Percentiles rank a stretch among this genome's conserved stretches.
These are phyloP conservation scores for Nasturtium officinale DNA, from an alignment of 345 rosid species.

Conservation along the genomic window DNA sequence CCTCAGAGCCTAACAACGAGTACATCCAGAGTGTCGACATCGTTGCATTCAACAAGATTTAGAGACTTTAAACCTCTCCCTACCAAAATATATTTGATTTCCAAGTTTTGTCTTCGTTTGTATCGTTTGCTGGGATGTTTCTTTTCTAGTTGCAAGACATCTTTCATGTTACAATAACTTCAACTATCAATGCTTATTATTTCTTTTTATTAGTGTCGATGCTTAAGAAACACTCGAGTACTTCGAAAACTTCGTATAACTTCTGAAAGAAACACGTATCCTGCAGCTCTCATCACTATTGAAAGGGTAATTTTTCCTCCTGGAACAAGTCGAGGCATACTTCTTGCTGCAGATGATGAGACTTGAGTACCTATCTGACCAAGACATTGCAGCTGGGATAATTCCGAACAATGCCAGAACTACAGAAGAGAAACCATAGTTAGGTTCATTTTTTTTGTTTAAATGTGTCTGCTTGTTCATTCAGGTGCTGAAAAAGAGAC, in stretches of 20 bases:
- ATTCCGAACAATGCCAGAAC: constrained; percentile 81
- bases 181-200: not conserved
- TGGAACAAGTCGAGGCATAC: constrained; percentile 57
- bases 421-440: constrained; percentile 27
- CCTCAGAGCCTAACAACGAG: constrained; percentile 76
- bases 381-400: constrained; percentile 91
- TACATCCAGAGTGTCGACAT: constrained; percentile 92
- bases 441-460: not conserved
- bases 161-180: constrained; percentile 26
- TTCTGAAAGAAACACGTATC: constrained; percentile 64
- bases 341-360: constrained; percentile 42
- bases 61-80: constrained; percentile 34
- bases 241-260: constrained; percentile 30
- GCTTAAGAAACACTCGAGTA: not conserved
- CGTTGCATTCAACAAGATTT: constrained; percentile 94
- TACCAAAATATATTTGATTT: constrained; percentile 13
- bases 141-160: constrained; percentile 25
- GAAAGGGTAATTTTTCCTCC: constrained; percentile 74
- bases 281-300: constrained; percentile 63
- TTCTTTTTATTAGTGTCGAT: not conserved
- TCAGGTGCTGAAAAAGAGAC: constrained; percentile 2
- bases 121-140: constrained; percentile 11
- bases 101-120: constrained; percentile 23
- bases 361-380: constrained; percentile 77
- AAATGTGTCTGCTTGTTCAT: not conserved